phyloP scores from a whole-genome alignment of 2,329 filamentous ascomycete species.

The Alternaria tenuissima region DNA sequence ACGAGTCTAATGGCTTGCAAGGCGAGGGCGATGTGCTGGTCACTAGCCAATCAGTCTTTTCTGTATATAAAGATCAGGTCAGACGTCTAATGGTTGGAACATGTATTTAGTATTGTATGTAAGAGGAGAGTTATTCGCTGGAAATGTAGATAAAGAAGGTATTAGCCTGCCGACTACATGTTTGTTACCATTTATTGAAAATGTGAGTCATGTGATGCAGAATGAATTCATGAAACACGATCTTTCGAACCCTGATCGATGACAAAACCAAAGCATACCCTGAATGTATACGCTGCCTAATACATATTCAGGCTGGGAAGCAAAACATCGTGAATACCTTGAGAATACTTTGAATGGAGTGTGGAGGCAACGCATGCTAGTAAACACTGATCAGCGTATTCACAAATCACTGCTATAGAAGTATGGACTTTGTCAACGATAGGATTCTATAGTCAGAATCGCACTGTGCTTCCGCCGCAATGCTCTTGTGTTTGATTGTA shows the following conservation, averaged over 20 bases:
- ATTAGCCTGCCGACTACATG: neutral
- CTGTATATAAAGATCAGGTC: slow-evolving; percentile 8
- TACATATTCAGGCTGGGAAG: too few species aligned
- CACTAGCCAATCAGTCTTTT: slow-evolving; percentile 4
- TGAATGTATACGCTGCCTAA: too few species aligned
- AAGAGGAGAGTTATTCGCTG: neutral
- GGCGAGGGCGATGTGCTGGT: slow-evolving; percentile 14
- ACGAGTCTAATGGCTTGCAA: neutral
- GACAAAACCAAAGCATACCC: neutral
- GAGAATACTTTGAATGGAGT: neutral
- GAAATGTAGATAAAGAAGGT: neutral
- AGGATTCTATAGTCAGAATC: too few species aligned
- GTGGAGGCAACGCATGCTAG: neutral
- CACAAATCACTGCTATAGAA: neutral
- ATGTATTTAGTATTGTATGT: neutral
- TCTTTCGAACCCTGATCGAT: neutral
- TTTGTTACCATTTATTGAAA: neutral
- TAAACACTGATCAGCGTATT: neutral
- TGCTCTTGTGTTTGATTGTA: too few species aligned
- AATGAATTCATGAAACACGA: neutral
- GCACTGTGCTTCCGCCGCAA: too few species aligned
- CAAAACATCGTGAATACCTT: too few species aligned
- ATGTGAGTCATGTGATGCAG: neutral
- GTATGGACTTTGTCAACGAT: neutral
- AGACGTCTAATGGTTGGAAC: slow-evolving; percentile 2